Base-by-base conservation (phyloP, 805 yeast genomes). In the Candida arabinofermentans region DNA sequence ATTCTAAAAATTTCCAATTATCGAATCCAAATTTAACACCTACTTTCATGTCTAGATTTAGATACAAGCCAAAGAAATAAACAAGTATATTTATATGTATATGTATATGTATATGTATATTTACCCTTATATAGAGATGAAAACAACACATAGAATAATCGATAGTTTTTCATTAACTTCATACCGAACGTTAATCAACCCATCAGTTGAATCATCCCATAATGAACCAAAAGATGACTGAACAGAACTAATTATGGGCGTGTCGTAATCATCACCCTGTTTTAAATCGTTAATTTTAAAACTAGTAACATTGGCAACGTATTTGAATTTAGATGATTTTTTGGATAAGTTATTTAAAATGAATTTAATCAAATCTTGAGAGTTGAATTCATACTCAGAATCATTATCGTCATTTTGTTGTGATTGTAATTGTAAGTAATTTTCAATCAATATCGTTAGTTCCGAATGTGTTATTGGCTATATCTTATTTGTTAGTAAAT, bases 161-260 rank as follows among this genome's bases (percentile, higher is more conserved):
- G 51, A 44, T 16, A 40, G 39, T 4, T 37, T 35, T 3, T 46
- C 47, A n/a, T 49, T 55, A 8, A 46, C 27, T 6, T 51, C 48
- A 12, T 69, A 42, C 37, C 61, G 62, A 17, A 72, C 42, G 19
- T 66, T 66, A 10, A 71, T 59, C 26, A 67, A 61, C 2, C 86
- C 86, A 57, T 81, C 88, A 35, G 67, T 76, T 10, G 63, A 59
- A 8, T 64, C 54, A 47, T 79, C 79, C 85, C 86, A 81, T 4
- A 71, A 62, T 0, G 81, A 72, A 9, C 81, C 83, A 36, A 77
- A 64, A n/a, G 48, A 33, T 5, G 67, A 58, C 8, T 71, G 62
- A 3, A 60, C 48, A 16, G 19, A n/a, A 22, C 35, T n/a, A 33
- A 21, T 33, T n/a, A n/a, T n/a, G n/a, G n/a, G n/a, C n/a, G n/a